Conservation (phyloP, 371 early-diverging fungal species). For the Mucor velutinosus region DNA sequence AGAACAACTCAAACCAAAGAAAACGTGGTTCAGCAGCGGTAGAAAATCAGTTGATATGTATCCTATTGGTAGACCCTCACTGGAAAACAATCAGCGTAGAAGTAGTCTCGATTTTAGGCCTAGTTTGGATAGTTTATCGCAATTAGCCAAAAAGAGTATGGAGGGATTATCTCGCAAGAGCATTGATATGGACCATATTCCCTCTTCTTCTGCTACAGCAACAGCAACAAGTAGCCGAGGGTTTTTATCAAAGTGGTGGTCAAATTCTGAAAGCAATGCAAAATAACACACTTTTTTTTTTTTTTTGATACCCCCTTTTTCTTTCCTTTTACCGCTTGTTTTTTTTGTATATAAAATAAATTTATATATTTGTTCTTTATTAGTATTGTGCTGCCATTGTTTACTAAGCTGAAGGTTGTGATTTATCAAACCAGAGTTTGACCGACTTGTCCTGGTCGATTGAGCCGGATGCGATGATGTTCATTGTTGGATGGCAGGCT, state of each 20-base stretch:
- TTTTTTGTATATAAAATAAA: background rate
- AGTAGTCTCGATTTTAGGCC: conserved; percentile 34
- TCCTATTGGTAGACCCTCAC: conserved; percentile 17
- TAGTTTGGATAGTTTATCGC: conserved; percentile 31
- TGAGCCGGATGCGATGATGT: conserved; percentile 94
- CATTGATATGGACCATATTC: conserved; percentile 15
- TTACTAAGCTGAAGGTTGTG: conserved; percentile 32
- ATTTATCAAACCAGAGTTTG: conserved; percentile 80
- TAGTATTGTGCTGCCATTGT: background rate
- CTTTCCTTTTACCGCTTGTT: background rate
- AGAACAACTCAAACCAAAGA: conserved; percentile 8
- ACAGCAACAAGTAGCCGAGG: conserved; percentile 11
- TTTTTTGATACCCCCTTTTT: background rate
- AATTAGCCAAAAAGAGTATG: conserved; percentile 29
- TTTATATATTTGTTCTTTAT: background rate
- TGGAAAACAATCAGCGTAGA: conserved; percentile 16
- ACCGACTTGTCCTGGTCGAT: conserved; percentile 91
- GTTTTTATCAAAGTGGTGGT: conserved; percentile 31
- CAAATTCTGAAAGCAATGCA: conserved; percentile 5
- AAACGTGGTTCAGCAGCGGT: conserved; percentile 1
- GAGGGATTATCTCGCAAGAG: conserved; percentile 32
- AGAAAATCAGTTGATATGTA: conserved; percentile 29
- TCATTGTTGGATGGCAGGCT: conserved; percentile 92
- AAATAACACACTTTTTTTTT: background rate
- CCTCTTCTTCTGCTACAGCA: background rate